A percentile compares a stretch with the other conserved stretches of the same genome.
These are phyloP conservation scores for Fomitopsis betulina DNA, from an alignment of 1,284 basidiomycete genomes.

Conservation along the genomic window DNA sequence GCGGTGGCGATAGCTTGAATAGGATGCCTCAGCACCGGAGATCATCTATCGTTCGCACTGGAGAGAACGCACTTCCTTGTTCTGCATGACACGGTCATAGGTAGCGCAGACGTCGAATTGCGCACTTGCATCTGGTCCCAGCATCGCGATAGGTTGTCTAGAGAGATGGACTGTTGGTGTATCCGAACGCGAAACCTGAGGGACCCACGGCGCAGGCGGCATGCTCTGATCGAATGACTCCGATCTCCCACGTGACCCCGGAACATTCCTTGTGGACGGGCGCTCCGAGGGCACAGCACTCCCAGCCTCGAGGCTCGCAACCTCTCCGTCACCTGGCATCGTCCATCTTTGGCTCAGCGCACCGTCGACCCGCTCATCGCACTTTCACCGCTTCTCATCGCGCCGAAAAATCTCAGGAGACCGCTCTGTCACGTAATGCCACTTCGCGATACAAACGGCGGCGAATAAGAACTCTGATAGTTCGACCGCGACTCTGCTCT, in stretches of 20 bases:
- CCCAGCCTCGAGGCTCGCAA: conserved; percentile 2
- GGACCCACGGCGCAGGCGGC: not conserved
- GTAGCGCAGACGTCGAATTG: conserved; percentile 53
- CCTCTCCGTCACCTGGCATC: not conserved
- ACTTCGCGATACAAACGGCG: too few species aligned
- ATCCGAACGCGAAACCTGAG: not conserved
- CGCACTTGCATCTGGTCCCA: conserved; percentile 7
- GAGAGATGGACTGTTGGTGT: not conserved
- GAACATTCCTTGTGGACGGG: not conserved
- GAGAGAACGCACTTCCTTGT: conserved; percentile 49
- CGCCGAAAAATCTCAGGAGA: too few species aligned
- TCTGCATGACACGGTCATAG: conserved; percentile 49
- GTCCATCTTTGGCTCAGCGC: not conserved
- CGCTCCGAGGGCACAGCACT: not conserved
- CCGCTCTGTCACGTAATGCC: too few species aligned
- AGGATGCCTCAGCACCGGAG: conserved; percentile 4
- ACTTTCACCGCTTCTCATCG: too few species aligned
- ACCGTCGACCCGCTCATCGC: not conserved
- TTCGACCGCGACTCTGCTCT: not conserved
- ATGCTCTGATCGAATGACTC: conserved; percentile 2
- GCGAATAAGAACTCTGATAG: not conserved
- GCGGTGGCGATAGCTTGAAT: conserved; percentile 74
- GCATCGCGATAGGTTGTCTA: conserved; percentile 1
- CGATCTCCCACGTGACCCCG: not conserved
- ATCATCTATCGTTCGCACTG: not conserved